Evolutionary conservation across 2,329 filamentous ascomycete species (phyloP).

Genomic region (Aspergillus luchuensis): DNA sequence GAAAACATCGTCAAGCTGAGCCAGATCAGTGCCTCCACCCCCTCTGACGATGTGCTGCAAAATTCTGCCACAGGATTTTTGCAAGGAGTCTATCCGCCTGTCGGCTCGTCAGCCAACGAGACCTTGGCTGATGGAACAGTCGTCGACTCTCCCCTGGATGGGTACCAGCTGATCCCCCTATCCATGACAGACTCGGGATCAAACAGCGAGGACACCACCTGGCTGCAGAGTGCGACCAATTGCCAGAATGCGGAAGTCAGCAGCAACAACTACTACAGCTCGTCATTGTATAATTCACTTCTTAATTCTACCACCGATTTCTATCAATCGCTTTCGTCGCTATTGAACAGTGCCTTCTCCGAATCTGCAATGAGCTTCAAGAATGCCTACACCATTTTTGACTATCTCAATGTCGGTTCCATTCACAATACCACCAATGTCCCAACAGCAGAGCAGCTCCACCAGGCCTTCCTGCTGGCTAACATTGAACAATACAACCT

Average conservation of each 20-base stretch:
- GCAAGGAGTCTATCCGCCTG: slow-evolving; percentile 84
- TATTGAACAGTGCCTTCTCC: slow-evolving; percentile 56
- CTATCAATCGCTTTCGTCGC: slow-evolving; percentile 55
- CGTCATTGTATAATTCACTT: slow-evolving; percentile 51
- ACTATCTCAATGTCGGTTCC: slow-evolving; percentile 63
- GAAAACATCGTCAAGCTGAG: slow-evolving; percentile 65
- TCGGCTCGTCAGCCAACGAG: slow-evolving; percentile 58
- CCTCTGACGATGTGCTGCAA: slow-evolving; percentile 75
- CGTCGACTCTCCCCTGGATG: slow-evolving; percentile 69
- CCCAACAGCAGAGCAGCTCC: slow-evolving; percentile 59
- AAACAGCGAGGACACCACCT: slow-evolving; percentile 60
- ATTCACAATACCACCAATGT: slow-evolving; percentile 66
- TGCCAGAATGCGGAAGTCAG: slow-evolving; percentile 59
- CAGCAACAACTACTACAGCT: slow-evolving; percentile 61
- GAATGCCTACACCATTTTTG: slow-evolving; percentile 68
- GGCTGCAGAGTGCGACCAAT: slow-evolving; percentile 60
- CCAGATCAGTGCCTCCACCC: slow-evolving; percentile 73
- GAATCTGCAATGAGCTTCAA: slow-evolving; percentile 56
- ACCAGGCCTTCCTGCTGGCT: slow-evolving; percentile 71
- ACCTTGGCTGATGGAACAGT: slow-evolving; percentile 70
- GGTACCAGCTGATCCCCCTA: slow-evolving; percentile 83
- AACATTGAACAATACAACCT: slow-evolving; percentile 79
- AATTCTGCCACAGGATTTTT: slow-evolving; percentile 78
- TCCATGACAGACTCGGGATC: slow-evolving; percentile 61
- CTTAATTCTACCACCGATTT: slow-evolving; percentile 55